Conservation (phyloP, 805 yeast species). For the Starmerella tilneyi region DNA sequence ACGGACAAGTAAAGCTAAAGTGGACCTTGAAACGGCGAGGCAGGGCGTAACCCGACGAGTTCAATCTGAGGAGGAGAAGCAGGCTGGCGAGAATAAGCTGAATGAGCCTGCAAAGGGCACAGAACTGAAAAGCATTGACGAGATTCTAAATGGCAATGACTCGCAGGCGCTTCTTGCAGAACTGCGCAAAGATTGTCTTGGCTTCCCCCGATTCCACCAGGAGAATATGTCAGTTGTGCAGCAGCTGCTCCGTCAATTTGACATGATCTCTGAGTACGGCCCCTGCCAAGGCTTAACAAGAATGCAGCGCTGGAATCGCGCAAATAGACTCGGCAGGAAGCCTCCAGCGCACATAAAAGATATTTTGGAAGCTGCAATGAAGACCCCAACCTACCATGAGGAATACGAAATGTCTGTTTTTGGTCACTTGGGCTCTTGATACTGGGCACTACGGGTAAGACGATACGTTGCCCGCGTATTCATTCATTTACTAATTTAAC, state of each 20-base stretch:
- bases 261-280: constrained; percentile 31
- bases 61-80: neutral
- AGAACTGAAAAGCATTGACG: too few species aligned
- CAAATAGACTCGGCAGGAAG: constrained; percentile 30
- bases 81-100: neutral
- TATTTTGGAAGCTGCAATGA: constrained; percentile 26
- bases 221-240: constrained; percentile 27
- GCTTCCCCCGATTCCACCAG: constrained; percentile 27
- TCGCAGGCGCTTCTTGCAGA: constrained; percentile 10
- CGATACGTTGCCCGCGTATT: neutral
- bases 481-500: neutral
- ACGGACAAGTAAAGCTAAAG: neutral
- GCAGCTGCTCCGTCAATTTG: constrained; percentile 31
- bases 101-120: too few species aligned
- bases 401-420: constrained; percentile 19
- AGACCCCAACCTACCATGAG: constrained; percentile 1
- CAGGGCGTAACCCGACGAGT: neutral
- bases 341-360: constrained; percentile 32
- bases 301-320: constrained; percentile 34
- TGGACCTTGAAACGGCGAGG: neutral
- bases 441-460: neutral
- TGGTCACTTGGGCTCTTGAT: constrained; percentile 9
- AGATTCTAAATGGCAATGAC: constrained; percentile 11
- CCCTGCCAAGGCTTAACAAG: constrained; percentile 35
- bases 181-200: constrained; percentile 6